Conservation (phyloP, 805 yeast species). For the Pichia manshurica region DNA sequence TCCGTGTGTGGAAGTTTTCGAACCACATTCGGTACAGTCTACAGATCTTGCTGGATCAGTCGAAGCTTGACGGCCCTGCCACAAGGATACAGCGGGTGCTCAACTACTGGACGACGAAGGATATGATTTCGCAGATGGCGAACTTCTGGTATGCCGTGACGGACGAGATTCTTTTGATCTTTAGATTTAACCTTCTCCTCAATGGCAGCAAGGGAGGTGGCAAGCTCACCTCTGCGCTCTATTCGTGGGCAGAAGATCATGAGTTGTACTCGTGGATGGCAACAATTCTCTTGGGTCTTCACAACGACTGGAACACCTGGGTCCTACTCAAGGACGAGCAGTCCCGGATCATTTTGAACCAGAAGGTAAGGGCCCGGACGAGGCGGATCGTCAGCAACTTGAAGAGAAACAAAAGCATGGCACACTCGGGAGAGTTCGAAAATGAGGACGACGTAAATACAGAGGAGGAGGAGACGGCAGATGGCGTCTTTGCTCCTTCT, state of each 20-base stretch:
- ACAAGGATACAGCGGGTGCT: constrained; percentile 20
- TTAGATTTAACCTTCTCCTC: constrained; percentile 52
- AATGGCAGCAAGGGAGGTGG: constrained; percentile 30
- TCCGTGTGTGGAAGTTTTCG: constrained; percentile 39
- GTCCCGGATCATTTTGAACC: constrained; percentile 48
- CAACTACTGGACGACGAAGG: constrained; percentile 36
- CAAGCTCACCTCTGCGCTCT: constrained; percentile 32
- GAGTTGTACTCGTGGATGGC: constrained; percentile 66
- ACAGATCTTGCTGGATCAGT: constrained; percentile 12
- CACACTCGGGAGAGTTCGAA: background rate
- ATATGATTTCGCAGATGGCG: constrained; percentile 44
- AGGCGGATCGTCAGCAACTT: constrained; percentile 22
- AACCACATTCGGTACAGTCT: constrained; percentile 28
- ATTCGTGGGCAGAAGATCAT: constrained; percentile 38
- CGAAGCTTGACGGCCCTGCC: constrained; percentile 14
- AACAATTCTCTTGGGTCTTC: constrained; percentile 53
- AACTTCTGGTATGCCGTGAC: constrained; percentile 58
- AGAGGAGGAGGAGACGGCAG: background rate
- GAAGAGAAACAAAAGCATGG: constrained; percentile 3
- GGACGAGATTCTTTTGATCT: constrained; percentile 58
- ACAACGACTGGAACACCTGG: constrained; percentile 43
- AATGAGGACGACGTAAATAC: constrained; percentile 10
- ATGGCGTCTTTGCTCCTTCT: no score
- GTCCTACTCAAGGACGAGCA: constrained; percentile 42
- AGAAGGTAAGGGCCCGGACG: constrained; percentile 56